phyloP scores from a whole-genome alignment of 2,329 filamentous ascomycete genomes.

The Colletotrichum sojae region DNA sequence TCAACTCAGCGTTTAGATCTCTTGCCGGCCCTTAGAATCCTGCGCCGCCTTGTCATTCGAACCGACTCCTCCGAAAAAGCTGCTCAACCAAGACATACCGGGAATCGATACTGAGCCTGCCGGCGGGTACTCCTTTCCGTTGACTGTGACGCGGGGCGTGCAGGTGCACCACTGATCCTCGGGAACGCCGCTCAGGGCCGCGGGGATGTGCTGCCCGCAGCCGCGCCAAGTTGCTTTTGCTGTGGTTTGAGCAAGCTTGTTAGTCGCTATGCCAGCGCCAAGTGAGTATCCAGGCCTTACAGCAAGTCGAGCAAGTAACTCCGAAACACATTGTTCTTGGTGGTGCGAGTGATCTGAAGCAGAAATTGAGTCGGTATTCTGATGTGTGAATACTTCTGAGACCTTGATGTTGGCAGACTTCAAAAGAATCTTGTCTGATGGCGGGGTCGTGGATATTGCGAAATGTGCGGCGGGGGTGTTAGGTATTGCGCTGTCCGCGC shows the following conservation, averaged over 20 bases:
- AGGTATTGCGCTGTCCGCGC: too few relatives aligned
- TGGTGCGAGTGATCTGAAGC: constrained; percentile 23
- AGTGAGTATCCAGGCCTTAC: constrained; percentile 46
- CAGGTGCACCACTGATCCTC: constrained; percentile 65
- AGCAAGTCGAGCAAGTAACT: constrained; percentile 58
- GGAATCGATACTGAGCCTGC: constrained; percentile 56
- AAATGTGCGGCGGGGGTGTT: background rate
- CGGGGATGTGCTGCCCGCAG: constrained; percentile 62
- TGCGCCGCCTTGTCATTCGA: constrained; percentile 37
- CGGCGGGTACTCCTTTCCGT: constrained; percentile 62
- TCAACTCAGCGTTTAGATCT: constrained; percentile 7
- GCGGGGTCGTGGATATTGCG: background rate
- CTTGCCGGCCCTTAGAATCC: constrained; percentile 28
- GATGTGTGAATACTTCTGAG: too few relatives aligned
- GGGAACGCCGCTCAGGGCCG: constrained; percentile 59
- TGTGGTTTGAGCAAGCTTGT: constrained; percentile 42
- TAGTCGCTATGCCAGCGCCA: background rate
- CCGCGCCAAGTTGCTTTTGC: constrained; percentile 65
- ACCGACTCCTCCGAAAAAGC: constrained; percentile 30
- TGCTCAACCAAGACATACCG: constrained; percentile 55
- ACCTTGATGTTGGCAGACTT: constrained; percentile 2
- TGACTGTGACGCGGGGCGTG: constrained; percentile 58
- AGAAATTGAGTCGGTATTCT: too few relatives aligned
- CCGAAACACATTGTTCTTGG: constrained; percentile 55
- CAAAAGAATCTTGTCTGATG: background rate